phyloP scores from a whole-genome alignment of 371 early-diverging fungal genomes.

The Mortierella sp. region DNA sequence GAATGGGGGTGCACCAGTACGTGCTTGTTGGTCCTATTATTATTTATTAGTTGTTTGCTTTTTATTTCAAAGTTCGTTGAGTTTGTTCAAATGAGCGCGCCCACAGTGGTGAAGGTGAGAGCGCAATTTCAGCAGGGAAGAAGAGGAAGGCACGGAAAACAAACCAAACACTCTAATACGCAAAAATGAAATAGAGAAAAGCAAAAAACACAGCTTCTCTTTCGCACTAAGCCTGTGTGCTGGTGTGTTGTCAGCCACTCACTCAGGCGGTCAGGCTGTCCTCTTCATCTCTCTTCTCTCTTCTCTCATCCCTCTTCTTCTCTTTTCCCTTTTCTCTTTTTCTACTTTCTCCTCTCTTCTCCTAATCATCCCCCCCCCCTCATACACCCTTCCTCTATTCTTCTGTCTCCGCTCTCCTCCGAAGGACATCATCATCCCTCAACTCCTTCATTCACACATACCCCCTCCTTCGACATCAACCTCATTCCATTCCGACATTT shows the following conservation, averaged over 20 bases:
- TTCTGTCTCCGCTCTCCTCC: constrained; percentile 1
- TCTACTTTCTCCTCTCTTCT: neutral
- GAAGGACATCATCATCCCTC: constrained; percentile 1
- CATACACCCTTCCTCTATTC: neutral
- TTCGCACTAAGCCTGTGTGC: neutral
- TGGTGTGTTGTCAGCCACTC: too few species aligned
- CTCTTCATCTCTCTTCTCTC: neutral
- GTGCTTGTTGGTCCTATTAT: neutral
- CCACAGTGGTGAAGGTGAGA: neutral
- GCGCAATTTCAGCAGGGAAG: neutral
- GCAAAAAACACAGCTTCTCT: neutral
- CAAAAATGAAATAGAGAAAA: neutral
- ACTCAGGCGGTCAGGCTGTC: neutral
- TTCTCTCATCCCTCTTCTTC: neutral
- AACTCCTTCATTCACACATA: neutral
- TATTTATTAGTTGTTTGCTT: neutral
- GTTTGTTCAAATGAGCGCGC: constrained; percentile 12
- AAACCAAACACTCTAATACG: neutral
- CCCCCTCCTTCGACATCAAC: neutral
- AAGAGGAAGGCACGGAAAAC: constrained; percentile 1
- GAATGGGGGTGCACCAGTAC: neutral
- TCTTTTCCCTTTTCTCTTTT: neutral
- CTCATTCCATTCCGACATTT: constrained; percentile 1
- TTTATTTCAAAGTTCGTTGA: neutral
- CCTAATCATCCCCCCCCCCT: neutral